phyloP scores from a whole-genome alignment of 208 protist genomes.

The Wallacemonas sp. region DNA sequence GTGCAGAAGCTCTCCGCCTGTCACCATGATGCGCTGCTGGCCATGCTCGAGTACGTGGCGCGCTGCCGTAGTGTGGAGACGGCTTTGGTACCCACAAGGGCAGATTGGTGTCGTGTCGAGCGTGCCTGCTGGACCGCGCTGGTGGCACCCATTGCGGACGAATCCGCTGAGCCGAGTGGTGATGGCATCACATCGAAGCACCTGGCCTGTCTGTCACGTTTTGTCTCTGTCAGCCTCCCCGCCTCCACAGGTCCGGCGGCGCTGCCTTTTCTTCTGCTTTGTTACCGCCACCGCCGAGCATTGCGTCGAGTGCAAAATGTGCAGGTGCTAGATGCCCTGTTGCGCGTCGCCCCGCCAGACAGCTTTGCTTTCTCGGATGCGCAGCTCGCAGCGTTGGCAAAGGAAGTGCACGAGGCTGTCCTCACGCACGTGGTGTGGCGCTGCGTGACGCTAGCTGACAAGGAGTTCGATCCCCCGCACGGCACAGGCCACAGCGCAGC shows the following conservation, averaged over 20 bases:
- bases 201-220: slow-evolving; percentile 6
- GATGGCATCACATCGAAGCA: slow-evolving; percentile 53
- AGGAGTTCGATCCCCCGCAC: not conserved
- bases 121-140: slow-evolving; percentile 15
- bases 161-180: slow-evolving; percentile 12
- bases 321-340: slow-evolving; percentile 25
- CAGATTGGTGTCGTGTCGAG: slow-evolving; percentile 3
- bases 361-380: not conserved
- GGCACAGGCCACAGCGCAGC: not conserved
- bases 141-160: not conserved
- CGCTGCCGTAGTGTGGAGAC: not conserved
- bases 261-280: slow-evolving; percentile 18
- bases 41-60: slow-evolving; percentile 36
- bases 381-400: not conserved
- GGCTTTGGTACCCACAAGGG: not conserved
- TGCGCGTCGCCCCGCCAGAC: slow-evolving; percentile 18
- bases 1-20: not conserved
- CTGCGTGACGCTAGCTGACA: slow-evolving; percentile 16
- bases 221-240: not conserved
- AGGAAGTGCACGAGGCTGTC: slow-evolving; percentile 8
- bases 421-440: slow-evolving; percentile 28
- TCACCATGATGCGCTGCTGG: slow-evolving; percentile 50
- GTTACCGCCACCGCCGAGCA: slow-evolving; percentile 28
- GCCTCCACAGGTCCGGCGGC: slow-evolving; percentile 6
- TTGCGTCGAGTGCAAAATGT: slow-evolving; percentile 24